Evolutionary conservation across 2,329 filamentous ascomycete species (phyloP), one percentile per base, ranked within the genome.

Genomic region (Neonectria magnoliae): DNA sequence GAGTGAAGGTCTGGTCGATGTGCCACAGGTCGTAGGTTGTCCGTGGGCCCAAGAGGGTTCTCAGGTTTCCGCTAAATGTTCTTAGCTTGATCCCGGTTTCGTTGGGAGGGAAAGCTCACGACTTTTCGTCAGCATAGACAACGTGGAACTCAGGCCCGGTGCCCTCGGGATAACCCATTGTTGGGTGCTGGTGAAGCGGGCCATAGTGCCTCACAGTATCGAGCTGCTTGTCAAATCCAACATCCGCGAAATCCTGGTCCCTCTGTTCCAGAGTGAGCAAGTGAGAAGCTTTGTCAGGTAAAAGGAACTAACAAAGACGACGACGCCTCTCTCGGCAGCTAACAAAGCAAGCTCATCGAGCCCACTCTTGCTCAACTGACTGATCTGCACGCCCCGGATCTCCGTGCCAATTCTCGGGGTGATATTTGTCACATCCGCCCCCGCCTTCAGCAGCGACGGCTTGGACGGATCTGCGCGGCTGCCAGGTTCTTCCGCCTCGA

Each of bases 121-220:
- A 70, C 29, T 73, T 74, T 25, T 77, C 74, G 22, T 77, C 76
- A 0, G 76, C 75, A 9, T 76, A 77, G 4, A 77, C 75, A 16
- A 77, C 72, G 9, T 77, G 76, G 13, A 77, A 77, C 10, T 77
- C 76, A 0, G 76, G 75, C 0, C 75, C 71, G 0, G 76, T 77
- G 0, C 75, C 75, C 11, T 73, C 65, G 1, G 75, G 75, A 11
- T 75, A 76, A 0, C 75, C 75, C 75, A 77, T 77, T 0, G 75
- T 77, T 0, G 75, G 75, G 48, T 77, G 76, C 18, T 70, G 56
- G 16, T 78, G 76, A 2, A 78, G 69, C 2, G 76, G 76, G 0
- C 76, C 76, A 71, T 76, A 78, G 33, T 78, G 75, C 6, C 57
- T 68, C 0, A 73, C 76, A 20, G 73, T 75, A 8, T 76, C 70